A percentile compares a stretch with the other conserved stretches of the same genome.
Evolutionary conservation across 73 alveolate genomes (phyloP).

Genomic region (Urostyla sp.): DNA sequence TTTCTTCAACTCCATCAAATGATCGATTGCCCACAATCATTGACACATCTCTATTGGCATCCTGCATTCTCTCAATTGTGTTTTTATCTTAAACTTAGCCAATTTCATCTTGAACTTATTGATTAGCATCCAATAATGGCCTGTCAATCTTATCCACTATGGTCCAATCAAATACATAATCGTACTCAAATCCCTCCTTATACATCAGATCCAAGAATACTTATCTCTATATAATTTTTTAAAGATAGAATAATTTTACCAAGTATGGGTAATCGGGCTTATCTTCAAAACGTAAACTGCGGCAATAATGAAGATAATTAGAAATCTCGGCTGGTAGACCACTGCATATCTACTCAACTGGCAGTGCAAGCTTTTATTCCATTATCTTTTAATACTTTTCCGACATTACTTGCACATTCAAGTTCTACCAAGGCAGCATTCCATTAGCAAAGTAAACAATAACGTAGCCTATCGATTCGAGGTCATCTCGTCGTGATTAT

Average conservation of each 20-base stretch:
- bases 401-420: constrained; percentile 66
- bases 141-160: constrained; percentile 37
- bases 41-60: too few relatives aligned
- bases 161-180: constrained; percentile 69
- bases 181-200: constrained; percentile 68
- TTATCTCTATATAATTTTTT: too few relatives aligned
- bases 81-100: too few relatives aligned
- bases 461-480: constrained; percentile 81
- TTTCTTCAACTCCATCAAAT: too few relatives aligned
- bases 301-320: constrained; percentile 79
- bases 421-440: constrained; percentile 73
- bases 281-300: constrained; percentile 84
- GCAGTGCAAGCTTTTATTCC: constrained; percentile 85
- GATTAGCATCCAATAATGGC: constrained; percentile 10
- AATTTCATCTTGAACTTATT: background rate
- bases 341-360: constrained; percentile 78
- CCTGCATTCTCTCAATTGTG: too few relatives aligned
- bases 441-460: constrained; percentile 73
- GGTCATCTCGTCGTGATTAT: constrained; percentile 79
- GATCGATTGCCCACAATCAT: too few relatives aligned
- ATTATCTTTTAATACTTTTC: constrained; percentile 88
- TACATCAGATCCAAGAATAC: constrained; percentile 68
- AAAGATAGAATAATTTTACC: too few relatives aligned
- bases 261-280: constrained; percentile 86
- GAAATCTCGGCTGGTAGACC: constrained; percentile 87